A percentile compares a stretch with the other conserved stretches of the same genome.
Conservation (phyloP, 2,329 filamentous ascomycete genomes). For the Calcarisporium arbuscula region DNA sequence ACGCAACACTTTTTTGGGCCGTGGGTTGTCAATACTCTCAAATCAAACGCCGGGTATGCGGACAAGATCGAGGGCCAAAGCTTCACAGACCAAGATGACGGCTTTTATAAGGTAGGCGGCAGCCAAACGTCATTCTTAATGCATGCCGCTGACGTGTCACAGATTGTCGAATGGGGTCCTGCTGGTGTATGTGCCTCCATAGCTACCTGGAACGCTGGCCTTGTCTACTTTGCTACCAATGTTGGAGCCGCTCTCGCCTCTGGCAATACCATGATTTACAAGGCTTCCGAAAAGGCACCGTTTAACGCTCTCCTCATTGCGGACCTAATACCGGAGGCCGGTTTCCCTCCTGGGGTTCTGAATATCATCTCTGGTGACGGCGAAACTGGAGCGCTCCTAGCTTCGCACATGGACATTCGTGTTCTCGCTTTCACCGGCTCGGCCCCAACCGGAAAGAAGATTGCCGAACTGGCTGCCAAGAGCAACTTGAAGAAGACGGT, state of each 20-base stretch:
- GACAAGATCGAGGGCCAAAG: conserved; percentile 1
- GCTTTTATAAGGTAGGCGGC: background rate
- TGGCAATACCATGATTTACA: background rate
- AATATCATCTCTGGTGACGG: too few relatives aligned
- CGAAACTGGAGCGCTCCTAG: conserved; percentile 59
- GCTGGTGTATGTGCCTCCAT: background rate
- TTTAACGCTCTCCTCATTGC: too few relatives aligned
- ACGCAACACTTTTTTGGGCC: background rate
- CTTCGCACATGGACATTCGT: conserved; percentile 59
- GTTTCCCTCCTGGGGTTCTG: too few relatives aligned
- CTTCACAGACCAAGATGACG: background rate
- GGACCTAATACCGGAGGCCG: too few relatives aligned
- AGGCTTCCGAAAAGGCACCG: background rate
- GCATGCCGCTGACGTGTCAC: background rate
- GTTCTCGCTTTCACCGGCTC: conserved; percentile 87
- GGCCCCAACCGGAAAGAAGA: conserved; percentile 65
- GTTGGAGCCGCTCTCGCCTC: background rate
- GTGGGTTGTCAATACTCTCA: background rate
- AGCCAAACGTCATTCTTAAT: background rate
- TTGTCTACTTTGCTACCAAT: background rate
- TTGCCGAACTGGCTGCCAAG: conserved; percentile 63
- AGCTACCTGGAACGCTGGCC: background rate
- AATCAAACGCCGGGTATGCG: background rate
- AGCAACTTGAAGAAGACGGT: conserved; percentile 74
- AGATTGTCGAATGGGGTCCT: background rate